Percentiles rank a stretch among this genome's conserved stretches.
phyloP scores from a whole-genome alignment of 371 early-diverging fungal species.

The Rhizopus microsporus region DNA sequence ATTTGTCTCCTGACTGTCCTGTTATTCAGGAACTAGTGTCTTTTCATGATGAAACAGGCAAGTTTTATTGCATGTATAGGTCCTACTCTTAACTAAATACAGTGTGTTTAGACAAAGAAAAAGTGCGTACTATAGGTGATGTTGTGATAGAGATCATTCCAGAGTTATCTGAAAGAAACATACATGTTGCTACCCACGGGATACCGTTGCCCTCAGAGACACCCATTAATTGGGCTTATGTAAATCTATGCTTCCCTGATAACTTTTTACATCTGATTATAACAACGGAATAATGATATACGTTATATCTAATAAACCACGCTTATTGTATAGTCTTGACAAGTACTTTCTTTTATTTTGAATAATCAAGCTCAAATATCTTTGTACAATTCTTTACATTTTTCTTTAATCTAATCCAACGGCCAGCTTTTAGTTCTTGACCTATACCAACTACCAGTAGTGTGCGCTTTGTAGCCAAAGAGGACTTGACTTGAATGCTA shows the following conservation, averaged over 20 bases:
- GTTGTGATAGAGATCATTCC: slow-evolving; percentile 24
- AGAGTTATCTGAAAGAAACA: slow-evolving; percentile 13
- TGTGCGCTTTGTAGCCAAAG: slow-evolving; percentile 51
- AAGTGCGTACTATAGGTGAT: slow-evolving; percentile 14
- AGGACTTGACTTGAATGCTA: slow-evolving; percentile 53
- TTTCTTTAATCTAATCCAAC: slow-evolving; percentile 78
- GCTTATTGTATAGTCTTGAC: not conserved
- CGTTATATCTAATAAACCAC: not conserved
- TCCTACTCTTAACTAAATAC: not conserved
- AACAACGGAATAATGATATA: not conserved
- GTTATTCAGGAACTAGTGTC: slow-evolving; percentile 62
- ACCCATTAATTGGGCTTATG: slow-evolving; percentile 67
- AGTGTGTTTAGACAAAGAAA: slow-evolving; percentile 17
- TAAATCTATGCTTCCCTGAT: slow-evolving; percentile 69
- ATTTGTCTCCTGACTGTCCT: slow-evolving; percentile 61
- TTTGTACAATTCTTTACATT: slow-evolving; percentile 70
- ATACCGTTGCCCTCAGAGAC: slow-evolving; percentile 56
- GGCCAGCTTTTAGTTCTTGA: slow-evolving; percentile 88
- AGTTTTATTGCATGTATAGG: not conserved
- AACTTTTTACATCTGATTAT: slow-evolving; percentile 75
- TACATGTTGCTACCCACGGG: slow-evolving; percentile 55
- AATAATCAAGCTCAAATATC: slow-evolving; percentile 47
- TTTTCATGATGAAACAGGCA: slow-evolving; percentile 35
- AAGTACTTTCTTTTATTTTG: no score
- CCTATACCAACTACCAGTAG: slow-evolving; percentile 79